Evolutionary conservation across 1,284 basidiomycete genomes (phyloP), one percentile per base, ranked within the genome.

Genomic region (Ceratobasidium sp.): DNA sequence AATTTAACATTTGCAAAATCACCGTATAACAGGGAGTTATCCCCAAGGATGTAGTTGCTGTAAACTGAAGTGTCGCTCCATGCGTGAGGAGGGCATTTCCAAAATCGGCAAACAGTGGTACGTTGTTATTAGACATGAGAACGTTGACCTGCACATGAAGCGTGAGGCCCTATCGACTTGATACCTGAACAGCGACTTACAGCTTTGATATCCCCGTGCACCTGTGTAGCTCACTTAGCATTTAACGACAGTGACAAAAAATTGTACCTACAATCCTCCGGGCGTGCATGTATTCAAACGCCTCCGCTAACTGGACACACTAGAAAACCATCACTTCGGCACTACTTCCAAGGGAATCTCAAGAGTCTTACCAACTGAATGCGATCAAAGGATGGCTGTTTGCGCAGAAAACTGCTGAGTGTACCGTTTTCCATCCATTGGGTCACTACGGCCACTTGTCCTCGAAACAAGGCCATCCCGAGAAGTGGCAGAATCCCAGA

Each of bases 201-300:
- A 1, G 73, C n/a, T 43, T 75, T 75, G 11, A 75, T 46, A 29
- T 75, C 73, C 2, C 73, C 73, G 25, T 75, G 73, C 3, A 57
- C 62, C 73, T 75, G 40, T 46, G 9, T 15, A 29, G 9, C 37
- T 40, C 9, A 9, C 9, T 9, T 40, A 40, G 37, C 9, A 9
- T 40, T 2, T 40, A 40, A 40, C 37, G 9, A 9, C 37, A 40
- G 37, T 3, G 37, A 40, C 37, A 67, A 32, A 9, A 13, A 43
- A 25, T n/a, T 7, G 8, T 11, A 54, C 73, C 32, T 66, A 75
- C 73, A 44, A 75, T 57, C 32, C 34, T 40, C 19, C 19, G 19
- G 6, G 9, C n/a, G 46, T 75, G 73, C 51, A 66, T 54, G 46
- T 57, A 66, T 57, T 66, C 62, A 25, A 75, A 22, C 15, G 73